Base-by-base conservation (phyloP, 768 basidiomycete species). In the Leccinum subgranulosum region DNA sequence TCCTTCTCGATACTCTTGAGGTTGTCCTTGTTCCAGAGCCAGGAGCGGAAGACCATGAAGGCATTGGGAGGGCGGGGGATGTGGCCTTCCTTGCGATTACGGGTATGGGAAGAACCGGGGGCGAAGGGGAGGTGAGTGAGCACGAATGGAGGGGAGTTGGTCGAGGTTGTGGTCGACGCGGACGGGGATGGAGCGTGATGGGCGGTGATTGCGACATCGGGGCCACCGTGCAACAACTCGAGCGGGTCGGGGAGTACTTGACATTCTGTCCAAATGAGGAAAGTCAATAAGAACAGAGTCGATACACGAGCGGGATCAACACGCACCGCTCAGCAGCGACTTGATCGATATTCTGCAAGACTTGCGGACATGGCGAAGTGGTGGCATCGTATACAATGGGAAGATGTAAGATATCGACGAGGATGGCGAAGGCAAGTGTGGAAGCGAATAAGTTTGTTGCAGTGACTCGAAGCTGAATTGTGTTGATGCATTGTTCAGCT, bases 31-130 rank as follows among this genome's bases (percentile, higher is more conserved):
- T 76, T 72, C 74, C 88, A 81, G 46, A 87, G 80, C 66, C 81
- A 81, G 19, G 85, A 90, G 41, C 92, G 85, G 69, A 83, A 93
- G 58, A 92, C 76, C 73, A 93, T 91, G 78, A 93, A 95, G 10
- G 91, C 87, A 66, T 94, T 95, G 55, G 88, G 80, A 2, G 92
- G 92, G 14, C 92, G 85, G 31, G 84, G 85, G 36, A 92, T 81
- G 67, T 85, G 85, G 34, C 76, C 77, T 10, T 66, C 72, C 65
- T 69, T 72, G 66, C 71, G 73, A 61, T 73, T 76, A 55, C 76
- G 75, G 0, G 69, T 70, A 54, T 79, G 79, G 8, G 79, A 75
- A n/a, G 75, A 69, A 29, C 74, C 73, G 21, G 68, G 68, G 2
- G 61, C 28, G 51, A 68, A 66, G 3, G 66, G 61, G 48, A 69